These are phyloP conservation scores for Syzygium jambos DNA, from an alignment of 345 rosid genomes.

Conservation along the genomic window DNA sequence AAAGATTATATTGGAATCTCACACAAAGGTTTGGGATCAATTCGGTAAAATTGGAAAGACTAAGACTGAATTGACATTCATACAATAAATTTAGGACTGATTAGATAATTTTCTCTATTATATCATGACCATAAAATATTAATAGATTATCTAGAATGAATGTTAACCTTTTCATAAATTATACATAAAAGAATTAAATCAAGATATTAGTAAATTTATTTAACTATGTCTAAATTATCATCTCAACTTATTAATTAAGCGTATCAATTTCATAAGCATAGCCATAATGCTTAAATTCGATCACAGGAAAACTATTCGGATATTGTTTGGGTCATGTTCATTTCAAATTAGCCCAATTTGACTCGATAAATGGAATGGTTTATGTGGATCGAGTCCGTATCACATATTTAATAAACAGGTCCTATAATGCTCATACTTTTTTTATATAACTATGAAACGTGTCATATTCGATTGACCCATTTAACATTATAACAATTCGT, in stretches of 20 bases:
- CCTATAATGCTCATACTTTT: background rate
- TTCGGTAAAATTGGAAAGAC: background rate
- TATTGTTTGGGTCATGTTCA: background rate
- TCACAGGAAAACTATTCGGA: background rate
- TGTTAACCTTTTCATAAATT: background rate
- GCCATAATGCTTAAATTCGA: background rate
- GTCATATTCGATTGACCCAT: background rate
- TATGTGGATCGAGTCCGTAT: background rate
- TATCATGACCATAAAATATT: background rate
- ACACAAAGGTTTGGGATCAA: rapidly evolving
- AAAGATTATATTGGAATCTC: background rate
- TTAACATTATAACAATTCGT: background rate
- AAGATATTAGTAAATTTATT: background rate
- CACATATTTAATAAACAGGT: background rate
- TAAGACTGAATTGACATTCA: rapidly evolving
- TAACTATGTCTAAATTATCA: background rate
- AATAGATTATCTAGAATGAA: background rate
- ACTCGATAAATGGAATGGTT: background rate
- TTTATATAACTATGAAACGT: background rate
- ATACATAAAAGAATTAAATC: background rate
- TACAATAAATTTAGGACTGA: background rate
- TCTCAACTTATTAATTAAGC: background rate
- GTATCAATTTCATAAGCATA: background rate
- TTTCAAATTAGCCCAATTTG: background rate
- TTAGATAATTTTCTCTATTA: background rate